These are phyloP conservation scores for Suillus luteus DNA, from an alignment of 768 basidiomycete species.

Conservation along the genomic window DNA sequence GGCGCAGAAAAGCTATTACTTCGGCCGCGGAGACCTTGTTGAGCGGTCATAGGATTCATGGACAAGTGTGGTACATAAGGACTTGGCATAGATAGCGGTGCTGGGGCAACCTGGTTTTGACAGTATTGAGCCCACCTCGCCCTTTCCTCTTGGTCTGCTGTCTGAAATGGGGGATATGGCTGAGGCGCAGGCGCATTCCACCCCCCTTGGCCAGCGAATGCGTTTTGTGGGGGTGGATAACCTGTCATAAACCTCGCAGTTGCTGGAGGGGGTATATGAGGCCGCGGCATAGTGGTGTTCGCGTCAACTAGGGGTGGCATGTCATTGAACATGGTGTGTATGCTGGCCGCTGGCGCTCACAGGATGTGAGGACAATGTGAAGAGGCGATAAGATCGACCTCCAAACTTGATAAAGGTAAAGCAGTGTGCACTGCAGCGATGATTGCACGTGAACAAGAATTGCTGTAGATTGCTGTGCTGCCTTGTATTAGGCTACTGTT, in stretches of 20 bases:
- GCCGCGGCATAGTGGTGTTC: slow-evolving; percentile 7
- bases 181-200: slow-evolving; percentile 13
- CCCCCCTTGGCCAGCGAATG: slow-evolving; percentile 12
- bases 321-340: slow-evolving; percentile 21
- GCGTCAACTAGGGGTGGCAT: slow-evolving; percentile 32
- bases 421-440: not conserved
- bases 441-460: not conserved
- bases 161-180: not conserved
- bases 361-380: slow-evolving; percentile 19
- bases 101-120: slow-evolving; percentile 12
- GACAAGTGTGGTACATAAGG: slow-evolving; percentile 33
- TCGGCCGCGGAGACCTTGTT: slow-evolving; percentile 11
- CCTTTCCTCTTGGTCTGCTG: slow-evolving; percentile 13
- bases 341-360: slow-evolving; percentile 17
- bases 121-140: slow-evolving; percentile 13
- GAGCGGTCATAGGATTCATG: slow-evolving; percentile 9
- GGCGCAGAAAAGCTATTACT: slow-evolving; percentile 8
- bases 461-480: not conserved
- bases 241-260: slow-evolving; percentile 20
- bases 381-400: not conserved
- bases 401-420: not conserved
- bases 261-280: slow-evolving; percentile 28
- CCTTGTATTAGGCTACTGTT: not conserved
- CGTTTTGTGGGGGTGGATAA: slow-evolving; percentile 18
- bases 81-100: slow-evolving; percentile 26